Conservation (phyloP, 2,329 filamentous ascomycete genomes). For the Colletotrichum nymphaeae region DNA sequence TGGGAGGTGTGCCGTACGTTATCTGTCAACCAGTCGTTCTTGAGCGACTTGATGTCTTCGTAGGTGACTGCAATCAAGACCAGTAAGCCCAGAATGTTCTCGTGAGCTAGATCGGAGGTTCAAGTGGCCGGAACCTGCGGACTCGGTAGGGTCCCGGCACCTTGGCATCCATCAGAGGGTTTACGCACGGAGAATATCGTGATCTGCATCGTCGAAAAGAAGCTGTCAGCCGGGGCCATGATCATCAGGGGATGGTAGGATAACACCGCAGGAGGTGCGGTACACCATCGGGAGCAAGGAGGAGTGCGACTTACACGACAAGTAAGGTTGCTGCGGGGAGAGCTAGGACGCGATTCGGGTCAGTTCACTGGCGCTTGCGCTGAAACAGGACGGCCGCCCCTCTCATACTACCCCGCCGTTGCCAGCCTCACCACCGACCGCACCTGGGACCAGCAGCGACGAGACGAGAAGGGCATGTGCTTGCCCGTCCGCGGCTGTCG, state of each 20-base stretch:
- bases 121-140: neutral
- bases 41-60: constrained; percentile 89
- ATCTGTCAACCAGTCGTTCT: constrained; percentile 95
- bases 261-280: neutral
- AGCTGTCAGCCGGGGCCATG: constrained; percentile 9
- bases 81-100: constrained; percentile 16
- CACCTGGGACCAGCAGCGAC: neutral
- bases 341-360: constrained; percentile 39
- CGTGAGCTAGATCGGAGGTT: neutral
- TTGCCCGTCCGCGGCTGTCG: neutral
- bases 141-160: neutral
- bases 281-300: neutral
- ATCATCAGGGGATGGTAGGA: neutral
- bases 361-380: constrained; percentile 29
- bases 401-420: constrained; percentile 11
- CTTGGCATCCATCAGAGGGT: neutral
- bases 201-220: constrained; percentile 39
- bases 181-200: constrained; percentile 43
- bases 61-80: constrained; percentile 72
- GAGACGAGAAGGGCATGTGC: constrained; percentile 1
- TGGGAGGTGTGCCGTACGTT: constrained; percentile 71
- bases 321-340: constrained; percentile 54
- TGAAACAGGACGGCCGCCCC: constrained; percentile 12
- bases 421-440: neutral
- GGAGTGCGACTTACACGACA: constrained; percentile 55